Conservation (phyloP, 2,329 filamentous ascomycete genomes). For the Fusarium bactridioides region DNA sequence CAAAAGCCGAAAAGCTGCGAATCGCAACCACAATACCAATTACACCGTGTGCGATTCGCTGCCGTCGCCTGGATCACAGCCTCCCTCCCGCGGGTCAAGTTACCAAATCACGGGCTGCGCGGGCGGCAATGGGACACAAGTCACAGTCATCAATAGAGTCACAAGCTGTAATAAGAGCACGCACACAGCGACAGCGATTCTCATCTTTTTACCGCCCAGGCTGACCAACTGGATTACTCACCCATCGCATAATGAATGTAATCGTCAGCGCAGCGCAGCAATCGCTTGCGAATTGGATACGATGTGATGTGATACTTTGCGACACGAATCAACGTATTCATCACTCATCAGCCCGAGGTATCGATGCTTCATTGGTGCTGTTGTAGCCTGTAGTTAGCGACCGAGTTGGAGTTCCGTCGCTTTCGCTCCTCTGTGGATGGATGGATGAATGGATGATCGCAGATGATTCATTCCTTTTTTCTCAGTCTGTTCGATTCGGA, state of each 20-base stretch:
- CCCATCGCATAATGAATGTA: conserved; percentile 1
- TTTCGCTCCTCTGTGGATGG: neutral
- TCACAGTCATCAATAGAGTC: conserved; percentile 30
- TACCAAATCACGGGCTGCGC: conserved; percentile 26
- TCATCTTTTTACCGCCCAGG: neutral
- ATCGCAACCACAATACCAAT: conserved; percentile 19
- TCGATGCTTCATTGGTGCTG: conserved; percentile 21
- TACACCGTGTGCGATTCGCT: conserved; percentile 20
- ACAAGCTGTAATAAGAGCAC: conserved; percentile 14
- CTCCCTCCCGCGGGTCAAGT: conserved; percentile 13
- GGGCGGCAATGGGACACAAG: conserved; percentile 18
- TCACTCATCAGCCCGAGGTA: conserved; percentile 10
- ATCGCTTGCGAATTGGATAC: conserved; percentile 1
- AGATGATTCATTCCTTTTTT: conserved; percentile 18
- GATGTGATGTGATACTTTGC: conserved; percentile 2
- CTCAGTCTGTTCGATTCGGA: neutral
- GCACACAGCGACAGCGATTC: neutral
- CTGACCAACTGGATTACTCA: conserved; percentile 15
- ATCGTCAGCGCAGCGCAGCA: conserved; percentile 18
- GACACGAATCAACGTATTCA: conserved; percentile 28
- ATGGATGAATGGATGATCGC: neutral
- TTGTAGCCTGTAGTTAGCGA: neutral
- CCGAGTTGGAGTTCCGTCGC: neutral
- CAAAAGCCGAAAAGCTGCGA: neutral
- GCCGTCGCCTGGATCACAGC: conserved; percentile 19